A percentile compares a stretch with the other conserved stretches of the same genome.
phyloP scores from a whole-genome alignment of 768 basidiomycete species.

The Tephrocybe sp. region DNA sequence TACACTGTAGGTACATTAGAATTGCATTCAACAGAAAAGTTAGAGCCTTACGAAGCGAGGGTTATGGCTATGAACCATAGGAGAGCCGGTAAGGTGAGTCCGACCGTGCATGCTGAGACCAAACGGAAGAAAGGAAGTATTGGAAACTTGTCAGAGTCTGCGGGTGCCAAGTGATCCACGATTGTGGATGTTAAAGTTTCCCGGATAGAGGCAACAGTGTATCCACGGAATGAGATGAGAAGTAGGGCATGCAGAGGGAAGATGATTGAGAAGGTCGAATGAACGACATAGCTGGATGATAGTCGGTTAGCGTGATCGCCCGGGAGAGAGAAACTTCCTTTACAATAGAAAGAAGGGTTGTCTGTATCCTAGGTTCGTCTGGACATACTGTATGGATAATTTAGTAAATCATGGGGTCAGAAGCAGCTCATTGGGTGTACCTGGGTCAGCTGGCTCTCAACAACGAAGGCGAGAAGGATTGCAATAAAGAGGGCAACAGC shows the following conservation, averaged over 20 bases:
- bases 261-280: constrained; percentile 75
- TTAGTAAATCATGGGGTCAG: constrained; percentile 6
- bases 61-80: constrained; percentile 78
- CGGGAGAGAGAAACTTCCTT: constrained; percentile 29
- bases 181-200: constrained; percentile 52
- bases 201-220: constrained; percentile 49
- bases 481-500: constrained; percentile 57
- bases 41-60: constrained; percentile 63
- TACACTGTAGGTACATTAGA: constrained; percentile 45
- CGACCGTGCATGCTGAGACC: constrained; percentile 46
- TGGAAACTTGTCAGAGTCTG: constrained; percentile 37
- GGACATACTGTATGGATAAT: constrained; percentile 62
- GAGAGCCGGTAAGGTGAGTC: constrained; percentile 62
- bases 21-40: constrained; percentile 7
- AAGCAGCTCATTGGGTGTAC: constrained; percentile 44
- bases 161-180: constrained; percentile 43
- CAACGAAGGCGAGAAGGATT: constrained; percentile 70
- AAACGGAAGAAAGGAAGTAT: constrained; percentile 35
- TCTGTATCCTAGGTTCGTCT: constrained; percentile 71
- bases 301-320: background rate
- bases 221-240: constrained; percentile 50
- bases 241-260: constrained; percentile 82
- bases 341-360: constrained; percentile 92
- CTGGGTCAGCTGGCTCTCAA: constrained; percentile 76
- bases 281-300: constrained; percentile 73